phyloP scores from a whole-genome alignment of 257 asterid species.

The Salvia splendens region DNA sequence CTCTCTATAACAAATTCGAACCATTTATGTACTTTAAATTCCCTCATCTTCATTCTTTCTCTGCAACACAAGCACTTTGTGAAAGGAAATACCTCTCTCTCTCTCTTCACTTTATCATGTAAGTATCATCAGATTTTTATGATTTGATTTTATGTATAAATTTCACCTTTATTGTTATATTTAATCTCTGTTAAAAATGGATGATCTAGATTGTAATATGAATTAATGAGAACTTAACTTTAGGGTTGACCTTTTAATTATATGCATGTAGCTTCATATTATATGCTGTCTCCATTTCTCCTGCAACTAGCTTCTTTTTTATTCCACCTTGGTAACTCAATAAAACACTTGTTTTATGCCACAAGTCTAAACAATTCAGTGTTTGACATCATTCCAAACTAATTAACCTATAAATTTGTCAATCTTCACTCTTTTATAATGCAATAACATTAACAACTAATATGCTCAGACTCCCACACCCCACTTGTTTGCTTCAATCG shows the following conservation, averaged over 20 bases:
- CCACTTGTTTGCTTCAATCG: slow-evolving; percentile 29
- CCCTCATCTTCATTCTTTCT: slow-evolving; percentile 15
- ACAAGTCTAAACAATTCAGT: slow-evolving; percentile 30
- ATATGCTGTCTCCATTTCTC: slow-evolving; percentile 58
- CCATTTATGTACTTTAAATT: not conserved
- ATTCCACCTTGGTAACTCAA: slow-evolving; percentile 35
- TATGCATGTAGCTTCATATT: slow-evolving; percentile 13
- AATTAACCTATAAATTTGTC: slow-evolving; percentile 17
- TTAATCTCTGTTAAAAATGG: not conserved
- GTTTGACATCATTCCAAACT: slow-evolving; percentile 32
- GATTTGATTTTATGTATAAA: not conserved
- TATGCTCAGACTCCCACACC: slow-evolving; percentile 7
- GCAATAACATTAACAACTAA: not conserved
- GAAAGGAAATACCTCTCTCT: not conserved
- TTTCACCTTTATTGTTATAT: no score
- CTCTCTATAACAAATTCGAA: not conserved
- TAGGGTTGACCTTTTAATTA: not conserved
- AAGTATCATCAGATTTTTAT: not conserved
- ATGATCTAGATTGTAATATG: not conserved
- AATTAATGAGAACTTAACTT: not conserved
- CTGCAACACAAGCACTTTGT: not conserved
- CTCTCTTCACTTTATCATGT: slow-evolving; percentile 9
- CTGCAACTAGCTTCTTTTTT: slow-evolving; percentile 55
- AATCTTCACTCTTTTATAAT: slow-evolving; percentile 3
- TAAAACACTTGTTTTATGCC: slow-evolving; percentile 35